phyloP scores from a whole-genome alignment of 163 green algal genomes.

The Smithsoniella earleae region DNA sequence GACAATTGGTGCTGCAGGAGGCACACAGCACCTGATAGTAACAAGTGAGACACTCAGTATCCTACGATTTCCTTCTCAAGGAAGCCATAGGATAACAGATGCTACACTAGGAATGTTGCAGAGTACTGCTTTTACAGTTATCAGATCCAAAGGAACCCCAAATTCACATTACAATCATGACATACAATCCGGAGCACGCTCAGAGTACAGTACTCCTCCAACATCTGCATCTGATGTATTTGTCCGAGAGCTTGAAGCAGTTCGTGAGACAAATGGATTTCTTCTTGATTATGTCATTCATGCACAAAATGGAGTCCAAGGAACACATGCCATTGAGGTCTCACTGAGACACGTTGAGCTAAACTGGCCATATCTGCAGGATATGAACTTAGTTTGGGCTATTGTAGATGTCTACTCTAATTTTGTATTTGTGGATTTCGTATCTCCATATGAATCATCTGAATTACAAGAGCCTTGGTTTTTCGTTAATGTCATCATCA shows the following conservation, averaged over 20 bases:
- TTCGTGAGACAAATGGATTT: constrained; percentile 9
- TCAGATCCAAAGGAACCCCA: no score
- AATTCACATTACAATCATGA: no score
- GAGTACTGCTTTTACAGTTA: no score
- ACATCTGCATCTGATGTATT: no score
- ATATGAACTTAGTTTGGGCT: not conserved
- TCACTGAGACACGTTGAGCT: not conserved
- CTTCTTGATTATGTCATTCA: constrained; percentile 23
- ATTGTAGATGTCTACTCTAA: not conserved
- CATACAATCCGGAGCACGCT: no score
- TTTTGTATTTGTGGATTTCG: constrained; percentile 12
- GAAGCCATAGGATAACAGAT: no score
- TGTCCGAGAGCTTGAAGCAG: no score
- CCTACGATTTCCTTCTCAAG: no score
- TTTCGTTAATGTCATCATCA: constrained; percentile 15
- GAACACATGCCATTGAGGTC: constrained; percentile 9
- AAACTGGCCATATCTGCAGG: constrained; percentile 9
- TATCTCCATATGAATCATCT: not conserved
- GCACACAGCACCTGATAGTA: not conserved
- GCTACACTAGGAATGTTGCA: no score
- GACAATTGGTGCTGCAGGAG: no score
- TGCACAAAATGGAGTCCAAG: not conserved
- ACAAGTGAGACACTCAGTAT: not conserved
- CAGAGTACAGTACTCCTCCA: no score
- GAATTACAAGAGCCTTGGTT: not conserved